A percentile compares a stretch with the other conserved stretches of the same genome.
Evolutionary conservation across 257 asterid species (phyloP).

Genomic region (Linderniella brevidens): DNA sequence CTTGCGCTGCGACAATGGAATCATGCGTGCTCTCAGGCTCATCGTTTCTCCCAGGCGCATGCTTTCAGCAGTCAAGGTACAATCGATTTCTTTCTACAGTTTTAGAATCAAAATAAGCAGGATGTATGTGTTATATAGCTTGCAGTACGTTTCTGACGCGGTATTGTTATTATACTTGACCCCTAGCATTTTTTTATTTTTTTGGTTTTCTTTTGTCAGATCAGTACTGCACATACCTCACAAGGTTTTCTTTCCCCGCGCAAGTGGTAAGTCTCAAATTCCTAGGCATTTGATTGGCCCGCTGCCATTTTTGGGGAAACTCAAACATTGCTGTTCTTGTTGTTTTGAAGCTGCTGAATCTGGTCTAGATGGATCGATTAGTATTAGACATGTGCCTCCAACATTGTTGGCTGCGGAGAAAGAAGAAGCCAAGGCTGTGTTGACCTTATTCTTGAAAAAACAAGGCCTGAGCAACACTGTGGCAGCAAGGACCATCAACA

Average conservation of each 20-base stretch:
- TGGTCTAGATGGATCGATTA: slow-evolving; percentile 55
- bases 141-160: no score
- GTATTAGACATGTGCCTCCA: slow-evolving; percentile 47
- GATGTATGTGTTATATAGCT: no score
- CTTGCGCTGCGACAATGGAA: no score
- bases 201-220: slow-evolving; percentile 7
- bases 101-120: no score
- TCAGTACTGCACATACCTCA: slow-evolving; percentile 30
- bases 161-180: no score
- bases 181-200: no score
- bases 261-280: slow-evolving; percentile 15
- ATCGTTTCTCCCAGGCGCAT: no score
- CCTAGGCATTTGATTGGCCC: slow-evolving; percentile 2
- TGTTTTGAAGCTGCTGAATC: slow-evolving; percentile 50
- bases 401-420: slow-evolving; percentile 75
- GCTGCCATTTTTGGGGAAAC: slow-evolving; percentile 9
- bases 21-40: no score
- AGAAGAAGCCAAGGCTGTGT: slow-evolving; percentile 91
- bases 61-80: no score
- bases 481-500: slow-evolving; percentile 64
- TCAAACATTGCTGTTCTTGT: slow-evolving; percentile 15
- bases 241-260: slow-evolving; percentile 34
- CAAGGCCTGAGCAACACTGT: slow-evolving; percentile 63
- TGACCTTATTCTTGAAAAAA: slow-evolving; percentile 70
- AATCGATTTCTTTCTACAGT: no score